Evolutionary conservation across 176 grass and related monocot species (phyloP), one percentile per base, ranked within the genome.

Genomic region (Eleusine indica): DNA sequence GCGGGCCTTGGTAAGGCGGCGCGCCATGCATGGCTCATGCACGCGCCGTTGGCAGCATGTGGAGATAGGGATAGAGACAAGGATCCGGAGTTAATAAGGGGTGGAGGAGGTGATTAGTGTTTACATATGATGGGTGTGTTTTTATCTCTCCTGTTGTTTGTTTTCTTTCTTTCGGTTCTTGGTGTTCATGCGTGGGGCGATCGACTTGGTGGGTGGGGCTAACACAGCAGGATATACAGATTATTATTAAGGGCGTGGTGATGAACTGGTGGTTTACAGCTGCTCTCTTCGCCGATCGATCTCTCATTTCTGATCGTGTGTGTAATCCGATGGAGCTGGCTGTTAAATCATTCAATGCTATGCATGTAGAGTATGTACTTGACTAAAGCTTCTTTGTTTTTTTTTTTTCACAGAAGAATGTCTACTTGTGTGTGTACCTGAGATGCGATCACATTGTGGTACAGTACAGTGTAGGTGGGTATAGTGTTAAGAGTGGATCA

Each of bases 21-120:
- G 62, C 48, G 69, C 53, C 62, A 87, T 91, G 89, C 85, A 91
- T 91, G 89, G 89, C 80, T 84, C 89, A 91, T 91, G 89, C 89
- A 91, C 53, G 65, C 76, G 80, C 77, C 37, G 68, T 90, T 78
- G 84, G 63, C 88, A 68, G 69, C 75, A 66, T 83, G 85, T 76
- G 84, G 75, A 75, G 80, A 76, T 80, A 80, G 85, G 52, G 63
- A 66, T 84, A 87, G 89, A 76, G 75, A 83, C 88, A 83, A 87
- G 69, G 78, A 80, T 80, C 62, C 61, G 46, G 80, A 70, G 76
- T 80, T 91, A 91, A 91, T 91, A 91, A 91, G 85, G 32, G 71
- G 83, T 71, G 76, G 80, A 76, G 76, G 80, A 76, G 80, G 80
- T 87, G 70, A 80, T 87, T 87, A 91, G 89, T 87, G 85, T 84